Conservation (phyloP, 225 moss, liverwort and hornwort genomes). For the Antitrichia curtipendula region DNA sequence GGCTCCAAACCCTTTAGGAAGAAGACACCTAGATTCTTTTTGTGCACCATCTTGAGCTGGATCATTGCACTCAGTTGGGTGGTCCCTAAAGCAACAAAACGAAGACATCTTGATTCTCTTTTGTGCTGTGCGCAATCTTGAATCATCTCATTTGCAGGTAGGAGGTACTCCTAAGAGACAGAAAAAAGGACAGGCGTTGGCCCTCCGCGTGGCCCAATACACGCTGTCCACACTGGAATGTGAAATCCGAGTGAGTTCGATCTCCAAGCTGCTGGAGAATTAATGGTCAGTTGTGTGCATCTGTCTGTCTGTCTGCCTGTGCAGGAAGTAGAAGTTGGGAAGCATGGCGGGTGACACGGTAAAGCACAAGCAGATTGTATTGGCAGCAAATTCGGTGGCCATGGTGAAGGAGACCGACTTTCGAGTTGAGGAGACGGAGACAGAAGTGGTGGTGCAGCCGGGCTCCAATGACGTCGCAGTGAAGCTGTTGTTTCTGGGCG, state of each 20-base stretch:
- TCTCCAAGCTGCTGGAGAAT: background rate
- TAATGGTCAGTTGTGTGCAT: background rate
- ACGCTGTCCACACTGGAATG: too few relatives aligned
- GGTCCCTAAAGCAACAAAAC: background rate
- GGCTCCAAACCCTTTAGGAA: background rate
- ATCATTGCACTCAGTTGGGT: background rate
- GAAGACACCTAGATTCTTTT: background rate
- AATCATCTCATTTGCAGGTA: background rate
- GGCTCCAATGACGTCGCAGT: constrained; percentile 14
- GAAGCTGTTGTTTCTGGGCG: background rate
- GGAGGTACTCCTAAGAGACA: background rate
- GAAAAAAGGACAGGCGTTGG: background rate
- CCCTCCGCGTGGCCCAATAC: background rate
- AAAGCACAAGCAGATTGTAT: constrained; percentile 4
- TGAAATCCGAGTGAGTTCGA: background rate
- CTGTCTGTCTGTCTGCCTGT: background rate
- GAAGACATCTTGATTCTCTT: background rate
- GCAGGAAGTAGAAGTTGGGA: background rate
- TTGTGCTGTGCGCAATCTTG: background rate
- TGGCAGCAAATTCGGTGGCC: background rate
- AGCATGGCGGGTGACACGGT: background rate
- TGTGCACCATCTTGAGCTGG: background rate
- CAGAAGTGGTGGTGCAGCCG: background rate
- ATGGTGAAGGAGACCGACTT: constrained; percentile 15
- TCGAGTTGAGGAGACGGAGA: constrained; percentile 11